These are phyloP conservation scores for Cicer bijugum DNA, from an alignment of 306 rosid genomes.

Conservation along the genomic window DNA sequence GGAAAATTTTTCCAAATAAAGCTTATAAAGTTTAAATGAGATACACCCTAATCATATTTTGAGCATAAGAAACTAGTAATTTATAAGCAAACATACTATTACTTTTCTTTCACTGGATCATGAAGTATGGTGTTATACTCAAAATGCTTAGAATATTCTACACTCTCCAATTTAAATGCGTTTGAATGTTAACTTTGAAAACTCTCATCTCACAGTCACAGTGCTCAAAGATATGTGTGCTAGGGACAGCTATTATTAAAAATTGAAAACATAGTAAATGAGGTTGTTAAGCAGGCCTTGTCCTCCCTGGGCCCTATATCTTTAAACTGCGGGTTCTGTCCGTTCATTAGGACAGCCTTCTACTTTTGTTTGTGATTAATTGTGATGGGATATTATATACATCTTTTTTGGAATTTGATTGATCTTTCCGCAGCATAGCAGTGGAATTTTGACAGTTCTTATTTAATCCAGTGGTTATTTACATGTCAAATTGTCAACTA, in stretches of 20 bases:
- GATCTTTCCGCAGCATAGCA: constrained; percentile 18
- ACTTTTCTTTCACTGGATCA: not conserved
- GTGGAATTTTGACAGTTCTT: constrained; percentile 12
- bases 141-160: constrained; percentile 20
- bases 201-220: constrained; percentile 16
- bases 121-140: not conserved
- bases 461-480: constrained; percentile 35
- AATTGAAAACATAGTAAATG: constrained; percentile 28
- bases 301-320: constrained; percentile 46
- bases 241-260: constrained; percentile 29
- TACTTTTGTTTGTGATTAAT: constrained; percentile 31
- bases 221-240: constrained; percentile 18
- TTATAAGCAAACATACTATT: not conserved
- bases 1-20: not conserved
- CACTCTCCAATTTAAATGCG: constrained; percentile 19
- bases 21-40: not conserved
- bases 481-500: constrained; percentile 32
- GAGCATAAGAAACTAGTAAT: no score
- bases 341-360: constrained; percentile 9
- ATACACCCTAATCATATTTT: no score
- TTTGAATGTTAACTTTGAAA: not conserved
- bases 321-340: constrained; percentile 32
- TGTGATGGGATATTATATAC: constrained; percentile 30
- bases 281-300: constrained; percentile 40
- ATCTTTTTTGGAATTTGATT: constrained; percentile 40